These are phyloP conservation scores for Decorospora gaudefroyi DNA, from an alignment of 2,329 filamentous ascomycete genomes.

Conservation along the genomic window DNA sequence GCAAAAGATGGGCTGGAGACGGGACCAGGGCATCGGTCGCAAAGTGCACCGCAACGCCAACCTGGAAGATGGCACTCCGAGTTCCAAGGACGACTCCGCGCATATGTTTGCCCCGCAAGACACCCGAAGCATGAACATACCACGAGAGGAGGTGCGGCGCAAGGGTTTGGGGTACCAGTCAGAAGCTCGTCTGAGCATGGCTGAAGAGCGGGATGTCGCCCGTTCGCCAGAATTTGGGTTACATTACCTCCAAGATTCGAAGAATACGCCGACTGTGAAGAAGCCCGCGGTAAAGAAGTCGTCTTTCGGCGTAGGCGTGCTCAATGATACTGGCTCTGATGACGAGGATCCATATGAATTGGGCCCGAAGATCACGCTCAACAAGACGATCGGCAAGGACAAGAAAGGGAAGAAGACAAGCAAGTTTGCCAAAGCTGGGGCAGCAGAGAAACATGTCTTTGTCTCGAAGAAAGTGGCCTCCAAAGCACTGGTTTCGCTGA, in stretches of 20 bases:
- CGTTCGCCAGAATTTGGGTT: slow-evolving; percentile 20
- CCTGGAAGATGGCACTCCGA: slow-evolving; percentile 58
- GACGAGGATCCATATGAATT: slow-evolving; percentile 94
- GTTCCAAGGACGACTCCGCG: slow-evolving; percentile 45
- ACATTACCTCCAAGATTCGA: slow-evolving; percentile 31
- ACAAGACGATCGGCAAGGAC: slow-evolving; percentile 76
- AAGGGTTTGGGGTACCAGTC: slow-evolving; percentile 72
- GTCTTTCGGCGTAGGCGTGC: slow-evolving; percentile 82
- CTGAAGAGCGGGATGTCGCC: slow-evolving; percentile 32
- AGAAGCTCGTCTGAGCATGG: slow-evolving; percentile 57
- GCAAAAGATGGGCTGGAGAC: slow-evolving; percentile 93
- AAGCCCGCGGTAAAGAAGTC: slow-evolving; percentile 62
- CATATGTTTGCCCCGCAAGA: slow-evolving; percentile 89
- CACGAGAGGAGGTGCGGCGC: slow-evolving; percentile 65
- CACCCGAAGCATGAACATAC: slow-evolving; percentile 67
- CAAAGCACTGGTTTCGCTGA: slow-evolving; percentile 51
- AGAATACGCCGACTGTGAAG: slow-evolving; percentile 29
- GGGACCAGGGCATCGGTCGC: slow-evolving; percentile 89
- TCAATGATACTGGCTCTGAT: slow-evolving; percentile 93
- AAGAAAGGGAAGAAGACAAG: slow-evolving; percentile 68
- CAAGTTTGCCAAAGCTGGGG: slow-evolving; percentile 64
- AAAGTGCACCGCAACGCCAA: slow-evolving; percentile 77
- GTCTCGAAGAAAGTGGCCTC: slow-evolving; percentile 66
- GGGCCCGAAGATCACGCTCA: slow-evolving; percentile 88
- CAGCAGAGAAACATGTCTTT: slow-evolving; percentile 73